Evolutionary conservation across 2,329 filamentous ascomycete genomes (phyloP), one percentile per base, ranked within the genome.

Genomic region (Paraphaeosphaeria minitans): DNA sequence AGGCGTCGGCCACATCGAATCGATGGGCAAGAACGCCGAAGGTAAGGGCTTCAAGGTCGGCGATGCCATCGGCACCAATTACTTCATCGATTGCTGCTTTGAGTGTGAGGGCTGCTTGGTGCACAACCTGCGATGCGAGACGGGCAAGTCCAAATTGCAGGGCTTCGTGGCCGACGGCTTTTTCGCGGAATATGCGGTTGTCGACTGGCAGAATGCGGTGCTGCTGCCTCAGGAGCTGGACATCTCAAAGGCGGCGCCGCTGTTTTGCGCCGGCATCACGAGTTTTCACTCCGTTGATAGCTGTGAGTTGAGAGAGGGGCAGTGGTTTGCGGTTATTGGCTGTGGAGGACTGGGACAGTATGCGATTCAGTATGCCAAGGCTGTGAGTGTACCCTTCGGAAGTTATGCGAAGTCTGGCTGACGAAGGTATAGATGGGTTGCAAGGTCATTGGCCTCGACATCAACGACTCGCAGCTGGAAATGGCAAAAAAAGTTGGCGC

Each of bases 241-340:
- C 45, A 68, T 79, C 47, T 70, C 70, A 46, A 71, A 62, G 16
- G 70, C 75, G 4, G 74, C 80, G 35, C 78, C 81, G 16, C 63
- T 84, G 5, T 82, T 84, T 64, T 84, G 82, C 61, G 82, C 82
- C 1, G 82, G 82, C 1, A 78, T 83, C 51, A 84, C 82, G 0
- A 76, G 72, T 8, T 71, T 67, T 45, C 69, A 75, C 59, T 67
- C 68, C 0, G 69, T 75, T 2, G 70, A 75, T 27, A 67, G 63
- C 41, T 75, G 73, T 51, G 71, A 74, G 49, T 54, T 75, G 21
- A 70, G 74, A 49, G 46, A 56, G 1, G 75, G 72, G 1, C 63
- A 77, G 46, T 78, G 74, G 71, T 71, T 83, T 31, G 81, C 71
- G n/a, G 74, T 82, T 27, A 72, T 81, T 42, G 79, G 79, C 10